Evolutionary conservation across 164 flowering plant genomes (phyloP), one percentile per base, ranked within the genome.

Genomic region (Piper longum): DNA sequence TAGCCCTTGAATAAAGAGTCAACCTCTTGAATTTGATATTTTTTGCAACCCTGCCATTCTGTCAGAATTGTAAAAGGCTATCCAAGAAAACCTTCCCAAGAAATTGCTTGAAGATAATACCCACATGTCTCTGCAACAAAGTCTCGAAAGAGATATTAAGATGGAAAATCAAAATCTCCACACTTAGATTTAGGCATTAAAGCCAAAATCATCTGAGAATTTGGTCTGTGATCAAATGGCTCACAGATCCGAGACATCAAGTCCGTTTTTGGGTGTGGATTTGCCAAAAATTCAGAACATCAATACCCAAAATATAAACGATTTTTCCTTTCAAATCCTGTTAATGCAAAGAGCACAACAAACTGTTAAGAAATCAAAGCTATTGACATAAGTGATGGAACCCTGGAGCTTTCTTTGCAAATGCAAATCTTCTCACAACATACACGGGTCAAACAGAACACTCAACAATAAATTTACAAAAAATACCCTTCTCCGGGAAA

Each of bases 231-330:
- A 26, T 26, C 36, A 26, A 26, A 26, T 26, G 36, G 36, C 48
- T 9, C 48, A 44, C 6, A 93, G 87, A 77, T 93, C 98, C 39
- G 98, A 97, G 70, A 93, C 65, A 41, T 89, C 96, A 71, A 89
- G 98, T 88, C 62, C 97, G 89, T 62, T 93, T 93, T 70, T 89
- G 89, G 69, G 97, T 89, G 66, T 97, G 89, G 67, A 89, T 89
- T 55, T 96, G 89, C 98, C 97, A 93, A 72, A 93, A 93, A 69
- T 93, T 97, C 67, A 93, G 83, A 44, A 93, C 36, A 2, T 0
- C 36, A 26, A 26, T 26, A 26, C 36, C 36, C 36, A 26, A 26
- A 26, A 26, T 26, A 26, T 26, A 55, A 71, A 93, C 98, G 73
- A 93, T 92, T 76, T 90, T 89, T 70, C 98, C 98, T 75, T 80